phyloP scores from a whole-genome alignment of 352 stramenopile genomes.

The Globisporangium middletonii region DNA sequence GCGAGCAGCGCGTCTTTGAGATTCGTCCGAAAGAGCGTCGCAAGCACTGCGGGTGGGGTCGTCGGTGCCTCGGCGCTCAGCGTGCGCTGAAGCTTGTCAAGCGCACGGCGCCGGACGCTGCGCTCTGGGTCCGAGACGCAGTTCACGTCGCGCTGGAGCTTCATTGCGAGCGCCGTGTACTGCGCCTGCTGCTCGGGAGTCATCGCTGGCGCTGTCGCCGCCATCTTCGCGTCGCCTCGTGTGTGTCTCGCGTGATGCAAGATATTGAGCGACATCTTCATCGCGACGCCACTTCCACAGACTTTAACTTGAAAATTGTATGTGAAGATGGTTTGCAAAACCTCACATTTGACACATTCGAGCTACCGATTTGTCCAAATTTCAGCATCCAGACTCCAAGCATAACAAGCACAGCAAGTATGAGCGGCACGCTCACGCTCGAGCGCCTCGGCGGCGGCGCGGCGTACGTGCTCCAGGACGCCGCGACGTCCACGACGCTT shows the following conservation, averaged over 20 bases:
- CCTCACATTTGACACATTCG: background rate
- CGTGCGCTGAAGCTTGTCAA: slow-evolving; percentile 60
- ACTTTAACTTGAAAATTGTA: slow-evolving; percentile 4
- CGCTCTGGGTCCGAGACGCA: slow-evolving; percentile 69
- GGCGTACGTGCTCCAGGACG: slow-evolving; percentile 63
- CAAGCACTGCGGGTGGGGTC: slow-evolving; percentile 28
- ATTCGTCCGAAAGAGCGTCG: slow-evolving; percentile 32
- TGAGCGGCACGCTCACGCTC: slow-evolving; percentile 43
- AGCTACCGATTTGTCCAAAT: background rate
- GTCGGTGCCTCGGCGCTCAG: slow-evolving; percentile 39
- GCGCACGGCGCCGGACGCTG: slow-evolving; percentile 56
- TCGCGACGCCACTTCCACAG: background rate
- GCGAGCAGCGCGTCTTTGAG: slow-evolving; percentile 45
- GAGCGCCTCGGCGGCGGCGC: slow-evolving; percentile 65
- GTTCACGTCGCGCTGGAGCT: slow-evolving; percentile 82
- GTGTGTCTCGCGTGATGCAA: background rate
- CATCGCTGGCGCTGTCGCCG: slow-evolving; percentile 25
- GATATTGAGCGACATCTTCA: background rate
- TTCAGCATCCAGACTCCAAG: background rate
- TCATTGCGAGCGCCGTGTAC: slow-evolving; percentile 64
- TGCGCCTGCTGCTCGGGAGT: slow-evolving; percentile 39
- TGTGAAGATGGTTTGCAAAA: background rate
- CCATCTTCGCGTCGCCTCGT: background rate
- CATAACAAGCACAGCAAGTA: slow-evolving; percentile 7
- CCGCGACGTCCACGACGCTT: slow-evolving; percentile 33